phyloP scores from a whole-genome alignment of 257 asterid species.

The Solanum sitiens region DNA sequence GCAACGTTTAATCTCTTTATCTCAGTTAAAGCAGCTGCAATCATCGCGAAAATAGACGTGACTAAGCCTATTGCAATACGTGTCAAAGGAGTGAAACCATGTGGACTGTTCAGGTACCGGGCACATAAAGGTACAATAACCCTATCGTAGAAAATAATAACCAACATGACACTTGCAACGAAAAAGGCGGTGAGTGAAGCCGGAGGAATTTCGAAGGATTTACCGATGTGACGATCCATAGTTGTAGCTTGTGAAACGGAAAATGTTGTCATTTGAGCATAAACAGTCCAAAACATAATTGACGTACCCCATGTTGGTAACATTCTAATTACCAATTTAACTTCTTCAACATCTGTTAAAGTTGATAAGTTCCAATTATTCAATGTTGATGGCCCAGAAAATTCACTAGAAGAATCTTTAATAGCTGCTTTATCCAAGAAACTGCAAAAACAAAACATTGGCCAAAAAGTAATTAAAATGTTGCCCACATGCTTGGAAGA shows the following conservation, averaged over 20 bases:
- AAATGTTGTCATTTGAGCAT: slow-evolving; percentile 87
- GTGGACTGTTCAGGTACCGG: slow-evolving; percentile 27
- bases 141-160: slow-evolving; percentile 53
- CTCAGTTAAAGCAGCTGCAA: slow-evolving; percentile 44
- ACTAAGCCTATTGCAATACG: slow-evolving; percentile 48
- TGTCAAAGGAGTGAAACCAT: slow-evolving; percentile 63
- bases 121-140: slow-evolving; percentile 31
- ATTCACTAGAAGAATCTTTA: slow-evolving; percentile 13
- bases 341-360: slow-evolving; percentile 79
- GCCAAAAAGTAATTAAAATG: background rate
- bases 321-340: slow-evolving; percentile 61
- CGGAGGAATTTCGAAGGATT: slow-evolving; percentile 48
- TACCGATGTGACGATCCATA: slow-evolving; percentile 50
- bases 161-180: slow-evolving; percentile 48
- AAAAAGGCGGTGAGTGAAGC: slow-evolving; percentile 74
- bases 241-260: slow-evolving; percentile 78
- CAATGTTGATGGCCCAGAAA: background rate
- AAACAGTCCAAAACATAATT: slow-evolving; percentile 64
- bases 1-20: slow-evolving; percentile 37
- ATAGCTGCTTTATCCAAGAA: slow-evolving; percentile 79
- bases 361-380: slow-evolving; percentile 60
- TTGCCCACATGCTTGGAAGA: background rate
- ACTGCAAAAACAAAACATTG: background rate
- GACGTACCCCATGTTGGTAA: slow-evolving; percentile 87
- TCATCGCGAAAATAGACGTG: slow-evolving; percentile 43